Conservation (phyloP, 2,329 filamentous ascomycete genomes). For the Colletotrichum truncatum region DNA sequence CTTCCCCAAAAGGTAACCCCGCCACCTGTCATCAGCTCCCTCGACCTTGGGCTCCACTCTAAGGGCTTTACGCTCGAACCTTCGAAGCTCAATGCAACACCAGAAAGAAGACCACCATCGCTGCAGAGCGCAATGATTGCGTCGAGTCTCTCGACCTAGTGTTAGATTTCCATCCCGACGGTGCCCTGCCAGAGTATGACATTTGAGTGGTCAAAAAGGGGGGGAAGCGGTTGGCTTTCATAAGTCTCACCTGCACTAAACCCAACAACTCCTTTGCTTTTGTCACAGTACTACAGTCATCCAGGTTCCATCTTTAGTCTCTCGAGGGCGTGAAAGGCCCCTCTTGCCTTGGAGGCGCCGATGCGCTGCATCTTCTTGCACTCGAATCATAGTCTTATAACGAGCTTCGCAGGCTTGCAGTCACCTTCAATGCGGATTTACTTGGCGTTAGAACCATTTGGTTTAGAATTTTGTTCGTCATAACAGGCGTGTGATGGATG, state of each 20-base stretch:
- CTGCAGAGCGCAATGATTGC: slow-evolving; percentile 85
- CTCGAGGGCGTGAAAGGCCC: slow-evolving; percentile 87
- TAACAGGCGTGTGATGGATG: slow-evolving; percentile 84
- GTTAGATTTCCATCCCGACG: slow-evolving; percentile 81
- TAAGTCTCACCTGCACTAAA: slow-evolving; percentile 79
- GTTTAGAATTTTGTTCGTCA: slow-evolving; percentile 81
- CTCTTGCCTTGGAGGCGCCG: slow-evolving; percentile 91
- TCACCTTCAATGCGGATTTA: slow-evolving; percentile 58
- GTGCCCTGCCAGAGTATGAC: slow-evolving; percentile 96
- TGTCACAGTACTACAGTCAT: slow-evolving; percentile 67
- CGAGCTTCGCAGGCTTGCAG: slow-evolving; percentile 67
- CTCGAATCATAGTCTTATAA: slow-evolving; percentile 87
- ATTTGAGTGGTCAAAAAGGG: slow-evolving; percentile 88
- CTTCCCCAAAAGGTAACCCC: slow-evolving; percentile 71
- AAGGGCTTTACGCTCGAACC: slow-evolving; percentile 78
- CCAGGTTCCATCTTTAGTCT: slow-evolving; percentile 71
- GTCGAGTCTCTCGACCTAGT: slow-evolving; percentile 73
- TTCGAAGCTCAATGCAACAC: slow-evolving; percentile 79
- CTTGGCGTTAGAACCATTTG: slow-evolving; percentile 80
- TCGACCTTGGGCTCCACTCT: slow-evolving; percentile 85
- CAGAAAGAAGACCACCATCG: slow-evolving; percentile 87
- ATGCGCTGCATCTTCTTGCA: slow-evolving; percentile 93
- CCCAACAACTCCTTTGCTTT: slow-evolving; percentile 80
- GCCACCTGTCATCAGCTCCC: slow-evolving; percentile 83
- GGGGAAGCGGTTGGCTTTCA: not conserved